Conservation (phyloP, 116 monocot genomes). For the Phalaenopsis hybrid region DNA sequence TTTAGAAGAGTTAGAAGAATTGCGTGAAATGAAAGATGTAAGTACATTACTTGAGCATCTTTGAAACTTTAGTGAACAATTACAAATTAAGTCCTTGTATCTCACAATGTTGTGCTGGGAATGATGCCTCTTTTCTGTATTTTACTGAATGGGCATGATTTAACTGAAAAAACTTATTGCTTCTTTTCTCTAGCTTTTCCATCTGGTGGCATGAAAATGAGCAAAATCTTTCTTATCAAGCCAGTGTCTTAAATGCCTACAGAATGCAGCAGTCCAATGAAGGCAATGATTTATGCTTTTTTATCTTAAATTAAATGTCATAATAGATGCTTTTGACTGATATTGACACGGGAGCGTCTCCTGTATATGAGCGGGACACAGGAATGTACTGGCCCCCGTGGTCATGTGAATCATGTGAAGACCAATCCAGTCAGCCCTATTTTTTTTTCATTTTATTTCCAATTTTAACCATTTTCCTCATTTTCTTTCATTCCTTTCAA, state of each 20-base stretch:
- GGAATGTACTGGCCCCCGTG: no score
- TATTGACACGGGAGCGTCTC: no score
- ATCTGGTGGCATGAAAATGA: background rate
- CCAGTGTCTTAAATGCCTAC: background rate
- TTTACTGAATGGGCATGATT: background rate
- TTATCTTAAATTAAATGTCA: background rate
- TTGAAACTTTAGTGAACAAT: background rate
- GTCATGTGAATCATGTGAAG: no score
- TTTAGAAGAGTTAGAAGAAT: slow-evolving; percentile 78
- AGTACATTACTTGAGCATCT: background rate
- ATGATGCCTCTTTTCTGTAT: background rate
- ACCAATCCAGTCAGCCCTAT: no score
- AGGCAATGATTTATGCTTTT: background rate
- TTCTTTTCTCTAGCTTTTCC: background rate
- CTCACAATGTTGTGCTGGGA: background rate
- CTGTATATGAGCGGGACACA: no score
- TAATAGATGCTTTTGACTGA: background rate
- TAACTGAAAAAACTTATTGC: background rate
- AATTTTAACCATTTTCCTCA: no score
- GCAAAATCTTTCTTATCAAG: background rate
- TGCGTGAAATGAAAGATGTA: slow-evolving; percentile 91
- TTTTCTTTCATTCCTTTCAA: no score
- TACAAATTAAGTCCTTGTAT: background rate
- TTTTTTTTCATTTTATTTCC: no score
- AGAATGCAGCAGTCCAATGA: background rate